Evolutionary conservation across 2,329 filamentous ascomycete species (phyloP).

Genomic region (Paraconiothyrium brasiliense): DNA sequence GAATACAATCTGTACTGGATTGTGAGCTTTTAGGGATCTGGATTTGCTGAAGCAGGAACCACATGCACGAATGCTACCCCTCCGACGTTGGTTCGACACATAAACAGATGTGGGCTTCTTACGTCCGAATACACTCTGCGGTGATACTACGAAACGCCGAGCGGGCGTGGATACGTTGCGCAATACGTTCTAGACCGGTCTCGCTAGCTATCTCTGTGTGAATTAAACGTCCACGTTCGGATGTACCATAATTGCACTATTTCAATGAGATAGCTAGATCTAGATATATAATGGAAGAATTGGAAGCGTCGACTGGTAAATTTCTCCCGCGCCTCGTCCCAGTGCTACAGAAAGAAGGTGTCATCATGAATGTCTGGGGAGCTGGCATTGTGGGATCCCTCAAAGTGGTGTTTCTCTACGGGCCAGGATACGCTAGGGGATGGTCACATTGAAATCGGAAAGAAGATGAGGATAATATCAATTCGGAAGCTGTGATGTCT

Average conservation of each 20-base stretch:
- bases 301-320: neutral
- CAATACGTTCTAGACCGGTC: neutral
- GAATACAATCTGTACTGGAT: too few relatives aligned
- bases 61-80: too few relatives aligned
- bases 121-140: neutral
- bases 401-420: neutral
- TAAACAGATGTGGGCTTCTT: neutral
- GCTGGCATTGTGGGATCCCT: neutral
- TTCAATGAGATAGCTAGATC: too few relatives aligned
- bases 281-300: neutral
- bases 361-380: neutral
- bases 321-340: neutral
- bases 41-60: too few relatives aligned
- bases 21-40: too few relatives aligned
- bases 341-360: neutral
- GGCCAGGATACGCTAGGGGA: neutral
- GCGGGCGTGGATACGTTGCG: neutral
- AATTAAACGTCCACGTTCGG: neutral
- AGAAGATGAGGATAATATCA: neutral
- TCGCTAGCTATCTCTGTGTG: neutral
- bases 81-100: too few relatives aligned
- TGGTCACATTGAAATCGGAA: neutral
- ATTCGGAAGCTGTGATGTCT: neutral
- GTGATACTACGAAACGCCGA: neutral
- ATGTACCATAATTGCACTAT: neutral